Percentiles rank a stretch among this genome's conserved stretches.
These are phyloP conservation scores for Trichopus zeylanicus DNA, from an alignment of 116 monocot species.

Conservation along the genomic window DNA sequence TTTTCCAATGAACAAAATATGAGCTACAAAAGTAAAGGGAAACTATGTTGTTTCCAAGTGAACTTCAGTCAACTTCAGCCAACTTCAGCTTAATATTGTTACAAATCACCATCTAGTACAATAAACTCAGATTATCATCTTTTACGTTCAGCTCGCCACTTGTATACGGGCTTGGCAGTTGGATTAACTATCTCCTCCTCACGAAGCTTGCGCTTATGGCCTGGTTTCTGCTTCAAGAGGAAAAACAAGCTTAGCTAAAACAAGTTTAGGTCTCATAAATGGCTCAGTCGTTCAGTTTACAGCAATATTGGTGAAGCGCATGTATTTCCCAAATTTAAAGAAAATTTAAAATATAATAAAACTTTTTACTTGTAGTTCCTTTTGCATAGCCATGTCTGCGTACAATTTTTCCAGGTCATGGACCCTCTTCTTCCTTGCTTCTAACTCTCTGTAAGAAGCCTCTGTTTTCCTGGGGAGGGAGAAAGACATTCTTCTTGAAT, in stretches of 20 bases:
- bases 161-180: constrained; percentile 61
- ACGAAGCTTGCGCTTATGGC: constrained; percentile 65
- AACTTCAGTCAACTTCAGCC: too few species aligned
- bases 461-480: constrained; percentile 55
- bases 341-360: too few species aligned
- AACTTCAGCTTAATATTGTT: too few species aligned
- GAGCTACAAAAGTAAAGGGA: too few species aligned
- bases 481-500: too few species aligned
- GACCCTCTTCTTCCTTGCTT: constrained; percentile 55
- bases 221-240: constrained; percentile 61
- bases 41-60: too few species aligned
- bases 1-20: too few species aligned
- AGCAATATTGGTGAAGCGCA: too few species aligned
- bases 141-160: constrained; percentile 85
- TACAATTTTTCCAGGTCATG: constrained; percentile 69
- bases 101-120: too few species aligned
- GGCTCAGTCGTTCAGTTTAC: too few species aligned
- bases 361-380: constrained; percentile 73
- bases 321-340: too few species aligned
- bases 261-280: neutral
- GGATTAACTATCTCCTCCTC: constrained; percentile 61
- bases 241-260: neutral
- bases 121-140: constrained; percentile 39
- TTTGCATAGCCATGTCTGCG: constrained; percentile 71
- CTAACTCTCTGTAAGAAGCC: constrained; percentile 73